phyloP scores from a whole-genome alignment of 768 basidiomycete genomes.

The Mrakia gelida region DNA sequence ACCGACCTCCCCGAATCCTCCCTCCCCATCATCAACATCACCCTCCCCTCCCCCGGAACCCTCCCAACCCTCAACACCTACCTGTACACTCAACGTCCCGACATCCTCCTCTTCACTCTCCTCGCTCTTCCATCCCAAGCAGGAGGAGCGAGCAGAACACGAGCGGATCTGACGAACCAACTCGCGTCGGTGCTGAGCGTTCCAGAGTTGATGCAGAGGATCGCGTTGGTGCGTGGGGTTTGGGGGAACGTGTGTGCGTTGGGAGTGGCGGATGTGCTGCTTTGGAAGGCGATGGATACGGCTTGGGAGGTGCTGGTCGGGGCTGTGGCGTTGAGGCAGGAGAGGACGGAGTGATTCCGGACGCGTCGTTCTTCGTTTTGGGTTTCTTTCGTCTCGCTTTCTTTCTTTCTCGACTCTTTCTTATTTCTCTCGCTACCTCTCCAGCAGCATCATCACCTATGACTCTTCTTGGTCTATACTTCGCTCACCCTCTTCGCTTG shows the following conservation, averaged over 20 bases:
- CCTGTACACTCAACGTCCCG: constrained; percentile 32
- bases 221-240: constrained; percentile 23
- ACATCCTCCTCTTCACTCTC: constrained; percentile 27
- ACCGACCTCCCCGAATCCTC: neutral
- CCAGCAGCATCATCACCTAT: neutral
- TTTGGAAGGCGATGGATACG: constrained; percentile 30
- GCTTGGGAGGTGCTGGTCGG: constrained; percentile 30
- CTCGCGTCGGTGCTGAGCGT: constrained; percentile 7
- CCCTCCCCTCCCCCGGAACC: constrained; percentile 22
- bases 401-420: neutral
- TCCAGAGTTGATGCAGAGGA: constrained; percentile 4
- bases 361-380: neutral
- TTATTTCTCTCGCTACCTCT: neutral
- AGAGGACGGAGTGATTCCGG: neutral
- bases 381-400: neutral
- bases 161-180: constrained; percentile 19
- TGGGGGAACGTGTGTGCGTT: constrained; percentile 29
- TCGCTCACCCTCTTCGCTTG: neutral
- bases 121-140: constrained; percentile 9
- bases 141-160: neutral
- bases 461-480: neutral
- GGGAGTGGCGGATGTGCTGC: constrained; percentile 18
- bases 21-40: constrained; percentile 27
- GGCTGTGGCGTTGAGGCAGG: constrained; percentile 21
- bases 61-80: constrained; percentile 30